Base-by-base conservation (phyloP, 352 stramenopile genomes). In the Bremia lactucae region DNA sequence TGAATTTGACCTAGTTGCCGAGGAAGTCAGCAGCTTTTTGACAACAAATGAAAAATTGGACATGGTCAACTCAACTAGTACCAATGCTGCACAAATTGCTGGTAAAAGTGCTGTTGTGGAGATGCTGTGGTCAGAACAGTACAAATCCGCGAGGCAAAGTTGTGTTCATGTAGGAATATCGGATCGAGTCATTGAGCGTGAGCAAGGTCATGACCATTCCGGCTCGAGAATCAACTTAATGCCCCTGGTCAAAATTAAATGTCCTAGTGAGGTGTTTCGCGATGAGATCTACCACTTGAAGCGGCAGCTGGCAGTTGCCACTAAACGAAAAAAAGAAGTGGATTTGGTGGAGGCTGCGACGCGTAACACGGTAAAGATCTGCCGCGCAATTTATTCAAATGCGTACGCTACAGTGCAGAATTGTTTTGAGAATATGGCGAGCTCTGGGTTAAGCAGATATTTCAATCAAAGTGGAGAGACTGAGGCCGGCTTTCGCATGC, bases 151-250 rank as follows among this genome's bases (percentile, higher is more conserved):
- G 19, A 57, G 74, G 11, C 74, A 87, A 51, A 75, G 65, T 40
- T 84, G 72, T 46, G 69, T 87, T 18, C 72, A 87, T 21, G 62
- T 66, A 7, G 74, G 72, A 3, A 83, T 87, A 14, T 84, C 74
- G 16, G 72, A 84, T 49, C 69, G 74, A 6, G 53, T 87, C 15
- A 34, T 83, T 2, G 67, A 84, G 18, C 60, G 73, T 13, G 60
- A 87, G 20, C 46, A 57, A 20, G 47, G 65, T 20, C 29, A 36
- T 13, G 55, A 53, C 36, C 46, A 56, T 19, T 42, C 42, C 11
- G 37, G 31, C 15, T 35, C 55, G 16, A 55, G 18, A 4, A 31
- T 23, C 14, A 48, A 9, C 21, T 13, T 38, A 6, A 22, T 38
- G 7, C 25, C 60, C 25, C 31, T 67, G 6, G 46, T 65, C 31